Percentiles rank a stretch among this genome's conserved stretches.
Evolutionary conservation across 2,329 filamentous ascomycete genomes (phyloP).

Genomic region (Colletotrichum abscissum): DNA sequence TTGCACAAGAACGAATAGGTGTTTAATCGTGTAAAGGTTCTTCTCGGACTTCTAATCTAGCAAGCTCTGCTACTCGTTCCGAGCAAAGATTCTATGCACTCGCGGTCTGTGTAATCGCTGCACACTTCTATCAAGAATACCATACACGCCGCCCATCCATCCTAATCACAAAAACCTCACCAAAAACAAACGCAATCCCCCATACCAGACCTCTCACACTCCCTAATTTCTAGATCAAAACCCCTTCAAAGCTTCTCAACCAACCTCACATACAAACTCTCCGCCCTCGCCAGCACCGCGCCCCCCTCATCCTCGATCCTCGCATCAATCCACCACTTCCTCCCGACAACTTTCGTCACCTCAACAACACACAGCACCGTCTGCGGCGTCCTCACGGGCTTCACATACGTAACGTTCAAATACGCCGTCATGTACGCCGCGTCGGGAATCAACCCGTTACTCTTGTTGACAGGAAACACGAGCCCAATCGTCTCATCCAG

Average conservation of each 20-base stretch:
- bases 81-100: not conserved
- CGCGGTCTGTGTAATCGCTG: not conserved
- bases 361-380: slow-evolving; percentile 46
- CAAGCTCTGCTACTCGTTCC: not conserved
- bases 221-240: too few relatives aligned
- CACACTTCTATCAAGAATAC: too few relatives aligned
- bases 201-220: too few relatives aligned
- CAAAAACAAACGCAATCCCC: too few relatives aligned
- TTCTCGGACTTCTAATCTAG: not conserved
- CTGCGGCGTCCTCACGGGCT: slow-evolving; percentile 44
- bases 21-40: fast-evolving
- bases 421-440: slow-evolving; percentile 47
- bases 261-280: slow-evolving; percentile 30
- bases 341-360: slow-evolving; percentile 45
- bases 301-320: slow-evolving; percentile 46
- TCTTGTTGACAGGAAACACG: slow-evolving; percentile 50
- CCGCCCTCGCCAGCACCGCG: slow-evolving; percentile 43
- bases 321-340: slow-evolving; percentile 48
- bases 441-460: slow-evolving; percentile 42
- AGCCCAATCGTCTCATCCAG: slow-evolving; percentile 51
- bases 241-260: slow-evolving; percentile 26
- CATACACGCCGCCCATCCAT: not conserved
- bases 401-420: slow-evolving; percentile 49
- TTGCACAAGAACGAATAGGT: not conserved
- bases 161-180: not conserved